These are phyloP conservation scores for Phylloporus sp. DNA, from an alignment of 768 basidiomycete species.

Conservation along the genomic window DNA sequence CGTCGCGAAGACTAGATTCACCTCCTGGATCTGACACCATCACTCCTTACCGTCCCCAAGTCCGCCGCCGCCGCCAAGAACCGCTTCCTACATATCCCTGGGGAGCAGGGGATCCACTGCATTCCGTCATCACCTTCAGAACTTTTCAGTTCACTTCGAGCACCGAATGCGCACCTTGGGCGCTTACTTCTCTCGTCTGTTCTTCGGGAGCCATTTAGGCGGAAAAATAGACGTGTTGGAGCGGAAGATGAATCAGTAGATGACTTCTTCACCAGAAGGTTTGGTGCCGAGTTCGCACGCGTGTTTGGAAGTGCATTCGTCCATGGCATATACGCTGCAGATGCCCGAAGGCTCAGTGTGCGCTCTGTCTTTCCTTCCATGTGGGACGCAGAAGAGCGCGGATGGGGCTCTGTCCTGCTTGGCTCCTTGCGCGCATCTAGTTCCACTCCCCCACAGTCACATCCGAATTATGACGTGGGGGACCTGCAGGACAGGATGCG, in stretches of 20 bases:
- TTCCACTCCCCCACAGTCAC: slow-evolving; percentile 5
- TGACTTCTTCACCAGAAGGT: slow-evolving; percentile 67
- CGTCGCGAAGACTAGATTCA: slow-evolving; percentile 55
- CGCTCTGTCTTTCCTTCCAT: slow-evolving; percentile 73
- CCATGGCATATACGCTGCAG: slow-evolving; percentile 92
- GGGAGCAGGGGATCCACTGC: slow-evolving; percentile 46
- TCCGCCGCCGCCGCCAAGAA: slow-evolving; percentile 70
- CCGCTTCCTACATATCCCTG: slow-evolving; percentile 66
- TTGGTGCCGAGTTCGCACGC: slow-evolving; percentile 69
- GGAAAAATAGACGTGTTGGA: slow-evolving; percentile 37
- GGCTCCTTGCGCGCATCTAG: slow-evolving; percentile 43
- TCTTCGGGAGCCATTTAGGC: slow-evolving; percentile 55
- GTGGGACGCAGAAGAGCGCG: slow-evolving; percentile 64
- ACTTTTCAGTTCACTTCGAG: slow-evolving; percentile 33
- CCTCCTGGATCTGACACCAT: slow-evolving; percentile 57
- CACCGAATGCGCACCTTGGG: slow-evolving; percentile 33
- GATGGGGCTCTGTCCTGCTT: slow-evolving; percentile 65
- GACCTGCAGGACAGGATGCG: slow-evolving; percentile 45
- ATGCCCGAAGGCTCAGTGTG: slow-evolving; percentile 69
- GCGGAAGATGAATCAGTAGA: slow-evolving; percentile 77
- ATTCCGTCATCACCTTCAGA: slow-evolving; percentile 43
- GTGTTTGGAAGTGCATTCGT: slow-evolving; percentile 77
- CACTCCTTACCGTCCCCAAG: slow-evolving; percentile 64
- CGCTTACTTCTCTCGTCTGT: slow-evolving; percentile 51
- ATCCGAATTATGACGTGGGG: slow-evolving; percentile 46